Evolutionary conservation across 2,329 filamentous ascomycete species (phyloP).

Genomic region (Ophiocordyceps camponoti-saundersi): DNA sequence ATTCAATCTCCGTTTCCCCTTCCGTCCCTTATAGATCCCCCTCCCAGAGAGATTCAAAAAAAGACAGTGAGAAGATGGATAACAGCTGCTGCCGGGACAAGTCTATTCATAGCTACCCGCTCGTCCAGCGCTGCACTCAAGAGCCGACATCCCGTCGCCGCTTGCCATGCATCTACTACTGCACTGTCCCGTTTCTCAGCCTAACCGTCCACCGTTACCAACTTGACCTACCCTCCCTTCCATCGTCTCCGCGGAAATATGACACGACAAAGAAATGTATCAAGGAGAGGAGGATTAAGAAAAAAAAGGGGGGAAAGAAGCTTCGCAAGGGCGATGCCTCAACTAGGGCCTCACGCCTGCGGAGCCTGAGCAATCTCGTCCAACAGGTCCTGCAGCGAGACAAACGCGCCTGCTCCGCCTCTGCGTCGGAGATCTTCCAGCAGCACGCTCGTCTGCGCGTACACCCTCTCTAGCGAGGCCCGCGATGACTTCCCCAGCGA

Average conservation of each 20-base stretch:
- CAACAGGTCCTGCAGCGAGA: constrained; percentile 40
- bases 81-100: background rate
- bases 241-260: background rate
- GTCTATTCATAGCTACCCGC: background rate
- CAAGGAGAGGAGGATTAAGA: background rate
- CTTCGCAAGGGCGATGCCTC: background rate
- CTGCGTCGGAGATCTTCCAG: constrained; percentile 68
- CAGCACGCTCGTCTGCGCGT: constrained; percentile 71
- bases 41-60: background rate
- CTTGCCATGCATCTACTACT: background rate
- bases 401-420: constrained; percentile 67
- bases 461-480: constrained; percentile 69
- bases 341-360: constrained; percentile 11
- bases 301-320: background rate
- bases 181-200: background rate
- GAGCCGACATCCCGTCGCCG: background rate
- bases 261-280: background rate
- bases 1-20: background rate
- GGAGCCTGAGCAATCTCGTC: constrained; percentile 25
- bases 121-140: background rate
- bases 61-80: background rate
- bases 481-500: constrained; percentile 80
- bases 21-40: background rate
- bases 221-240: background rate
- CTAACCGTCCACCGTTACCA: background rate